These are phyloP conservation scores for Francoa sonchifolia DNA, from an alignment of 441 rosid species.

Conservation along the genomic window DNA sequence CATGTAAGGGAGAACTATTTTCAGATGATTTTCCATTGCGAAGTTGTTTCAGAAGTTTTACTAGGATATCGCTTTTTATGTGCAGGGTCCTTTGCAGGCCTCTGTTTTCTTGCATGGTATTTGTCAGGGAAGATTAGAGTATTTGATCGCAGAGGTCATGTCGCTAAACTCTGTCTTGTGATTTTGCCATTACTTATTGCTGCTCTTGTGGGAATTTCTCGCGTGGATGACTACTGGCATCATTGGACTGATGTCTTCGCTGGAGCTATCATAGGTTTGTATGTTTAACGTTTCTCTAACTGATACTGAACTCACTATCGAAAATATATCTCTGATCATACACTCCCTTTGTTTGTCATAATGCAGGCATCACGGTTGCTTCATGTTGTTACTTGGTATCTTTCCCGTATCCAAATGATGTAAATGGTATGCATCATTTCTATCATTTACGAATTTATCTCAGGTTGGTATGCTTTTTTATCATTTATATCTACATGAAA, in stretches of 20 bases:
- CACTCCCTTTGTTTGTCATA: background rate
- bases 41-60: too few relatives aligned
- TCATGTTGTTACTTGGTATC: constrained; percentile 64
- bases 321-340: background rate
- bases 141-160: constrained; percentile 71
- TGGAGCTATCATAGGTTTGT: constrained; percentile 62
- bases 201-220: constrained; percentile 67
- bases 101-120: constrained; percentile 65
- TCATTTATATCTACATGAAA: too few relatives aligned
- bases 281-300: constrained; percentile 1
- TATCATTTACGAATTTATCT: background rate
- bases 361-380: constrained; percentile 48
- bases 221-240: constrained; percentile 96
- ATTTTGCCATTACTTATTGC: constrained; percentile 61
- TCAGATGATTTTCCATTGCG: too few relatives aligned
- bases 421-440: constrained; percentile 28
- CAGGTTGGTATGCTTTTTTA: background rate
- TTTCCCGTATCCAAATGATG: constrained; percentile 57
- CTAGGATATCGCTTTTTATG: too few relatives aligned
- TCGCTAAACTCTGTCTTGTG: constrained; percentile 66
- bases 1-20: too few relatives aligned
- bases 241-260: constrained; percentile 96
- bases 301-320: background rate
- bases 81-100: constrained; percentile 78
- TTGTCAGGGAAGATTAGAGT: constrained; percentile 66